Percentiles rank a stretch among this genome's conserved stretches.
Conservation (phyloP, 306 rosid genomes). For the Styphnolobium japonicum region DNA sequence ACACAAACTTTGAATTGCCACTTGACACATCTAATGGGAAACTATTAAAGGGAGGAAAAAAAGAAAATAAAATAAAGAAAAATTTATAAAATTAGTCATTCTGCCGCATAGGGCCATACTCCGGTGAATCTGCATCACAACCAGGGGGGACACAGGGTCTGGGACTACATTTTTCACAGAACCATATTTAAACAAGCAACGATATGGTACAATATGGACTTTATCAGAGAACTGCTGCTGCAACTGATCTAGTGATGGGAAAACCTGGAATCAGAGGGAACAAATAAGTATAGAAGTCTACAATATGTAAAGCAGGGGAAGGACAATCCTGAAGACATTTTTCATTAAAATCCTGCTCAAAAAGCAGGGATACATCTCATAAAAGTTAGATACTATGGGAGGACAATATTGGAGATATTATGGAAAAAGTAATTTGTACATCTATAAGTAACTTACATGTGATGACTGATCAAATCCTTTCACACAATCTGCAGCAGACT, state of each 20-base stretch:
- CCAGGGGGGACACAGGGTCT: constrained; percentile 77
- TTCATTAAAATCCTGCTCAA: not conserved
- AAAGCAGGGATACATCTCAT: constrained; percentile 12
- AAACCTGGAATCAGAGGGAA: constrained; percentile 52
- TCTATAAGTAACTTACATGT: constrained; percentile 62
- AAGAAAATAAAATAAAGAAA: not conserved
- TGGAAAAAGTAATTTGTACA: not conserved
- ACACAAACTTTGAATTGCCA: constrained; percentile 9
- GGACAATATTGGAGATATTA: not conserved
- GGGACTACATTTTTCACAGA: constrained; percentile 63
- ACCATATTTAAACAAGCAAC: constrained; percentile 50
- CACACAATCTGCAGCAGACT: constrained; percentile 75
- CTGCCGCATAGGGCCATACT: constrained; percentile 49
- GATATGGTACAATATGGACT: constrained; percentile 48
- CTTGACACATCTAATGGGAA: not conserved
- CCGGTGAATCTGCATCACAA: constrained; percentile 70
- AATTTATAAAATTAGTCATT: not conserved
- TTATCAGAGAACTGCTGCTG: constrained; percentile 68
- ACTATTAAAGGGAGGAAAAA: not conserved
- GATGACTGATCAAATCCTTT: constrained; percentile 64
- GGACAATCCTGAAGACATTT: constrained; percentile 1
- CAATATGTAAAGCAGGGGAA: constrained; percentile 7
- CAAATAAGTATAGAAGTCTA: constrained; percentile 4
- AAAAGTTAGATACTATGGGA: constrained; percentile 4
- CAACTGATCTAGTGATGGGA: constrained; percentile 74